These are phyloP conservation scores for Speleostelium caveatum DNA, from an alignment of 78 protist species.

Conservation along the genomic window DNA sequence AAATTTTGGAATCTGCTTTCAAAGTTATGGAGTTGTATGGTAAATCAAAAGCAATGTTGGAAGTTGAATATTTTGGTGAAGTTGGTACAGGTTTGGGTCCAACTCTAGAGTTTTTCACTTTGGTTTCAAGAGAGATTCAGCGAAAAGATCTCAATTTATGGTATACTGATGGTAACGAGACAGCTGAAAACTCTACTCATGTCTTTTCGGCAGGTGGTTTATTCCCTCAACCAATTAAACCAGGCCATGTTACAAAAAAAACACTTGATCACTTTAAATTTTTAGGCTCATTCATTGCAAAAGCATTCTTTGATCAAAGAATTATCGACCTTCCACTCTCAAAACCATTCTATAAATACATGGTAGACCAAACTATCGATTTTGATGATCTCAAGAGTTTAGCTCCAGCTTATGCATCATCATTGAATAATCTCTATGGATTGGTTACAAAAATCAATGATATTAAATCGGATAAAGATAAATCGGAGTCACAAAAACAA, in stretches of 20 bases:
- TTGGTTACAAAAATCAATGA: conserved; percentile 30
- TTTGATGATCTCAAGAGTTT: conserved; percentile 54
- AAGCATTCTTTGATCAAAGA: conserved; percentile 86
- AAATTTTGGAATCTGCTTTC: conserved; percentile 83
- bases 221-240: conserved; percentile 83
- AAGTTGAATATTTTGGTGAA: conserved; percentile 92
- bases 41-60: conserved; percentile 79
- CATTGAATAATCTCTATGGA: conserved; percentile 35
- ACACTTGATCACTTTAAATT: conserved; percentile 51
- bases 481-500: conserved; percentile 3
- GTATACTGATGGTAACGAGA: conserved; percentile 24
- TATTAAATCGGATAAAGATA: background rate
- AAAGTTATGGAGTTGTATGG: conserved; percentile 85
- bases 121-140: conserved; percentile 89
- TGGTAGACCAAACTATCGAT: conserved; percentile 41
- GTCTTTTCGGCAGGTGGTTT: conserved; percentile 64
- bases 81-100: conserved; percentile 89
- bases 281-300: conserved; percentile 85
- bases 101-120: conserved; percentile 91
- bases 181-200: background rate
- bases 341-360: conserved; percentile 64
- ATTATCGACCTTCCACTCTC: conserved; percentile 86
- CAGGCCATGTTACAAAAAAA: conserved; percentile 41
- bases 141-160: conserved; percentile 64
- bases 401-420: conserved; percentile 49